A percentile compares a stretch with the other conserved stretches of the same genome.
Evolutionary conservation across 164 flowering plant species (phyloP).

Genomic region (Vitis amurensis): DNA sequence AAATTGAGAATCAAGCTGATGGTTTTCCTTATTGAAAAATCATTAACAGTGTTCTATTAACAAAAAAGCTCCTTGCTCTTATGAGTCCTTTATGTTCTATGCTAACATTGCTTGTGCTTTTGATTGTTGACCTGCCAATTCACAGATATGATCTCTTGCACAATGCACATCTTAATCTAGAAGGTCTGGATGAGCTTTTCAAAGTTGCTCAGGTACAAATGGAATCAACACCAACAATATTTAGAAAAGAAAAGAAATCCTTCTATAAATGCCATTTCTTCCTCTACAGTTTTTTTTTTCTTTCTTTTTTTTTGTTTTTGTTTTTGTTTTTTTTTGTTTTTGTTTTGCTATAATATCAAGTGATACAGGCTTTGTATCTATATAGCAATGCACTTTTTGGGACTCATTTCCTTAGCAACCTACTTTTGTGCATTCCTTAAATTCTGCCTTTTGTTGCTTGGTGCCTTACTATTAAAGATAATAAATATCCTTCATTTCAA

Average conservation of each 20-base stretch:
- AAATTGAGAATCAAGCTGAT: too few species aligned
- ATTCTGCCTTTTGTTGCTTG: neutral
- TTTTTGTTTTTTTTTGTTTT: neutral
- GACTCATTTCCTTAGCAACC: neutral
- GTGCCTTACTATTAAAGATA: too few species aligned
- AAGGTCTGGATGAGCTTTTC: conserved; percentile 88
- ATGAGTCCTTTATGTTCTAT: neutral
- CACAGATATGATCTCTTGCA: conserved; percentile 94
- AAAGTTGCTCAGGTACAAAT: conserved; percentile 89
- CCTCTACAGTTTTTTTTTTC: neutral
- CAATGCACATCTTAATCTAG: conserved; percentile 91
- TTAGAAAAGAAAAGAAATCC: neutral
- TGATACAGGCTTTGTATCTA: neutral
- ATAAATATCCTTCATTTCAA: neutral
- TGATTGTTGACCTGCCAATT: conserved; percentile 7
- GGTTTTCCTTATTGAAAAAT: too few species aligned
- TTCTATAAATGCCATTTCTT: neutral
- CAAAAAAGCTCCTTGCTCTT: neutral
- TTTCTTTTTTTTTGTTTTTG: too few species aligned
- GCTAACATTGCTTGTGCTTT: neutral
- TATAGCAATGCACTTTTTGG: neutral
- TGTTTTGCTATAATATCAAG: neutral
- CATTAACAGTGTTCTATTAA: too few species aligned
- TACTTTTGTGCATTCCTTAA: neutral
- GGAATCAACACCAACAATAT: conserved; percentile 1